A percentile compares a stretch with the other conserved stretches of the same genome.
Evolutionary conservation across 2,329 filamentous ascomycete genomes (phyloP).

Genomic region (Trichoderma sp.): DNA sequence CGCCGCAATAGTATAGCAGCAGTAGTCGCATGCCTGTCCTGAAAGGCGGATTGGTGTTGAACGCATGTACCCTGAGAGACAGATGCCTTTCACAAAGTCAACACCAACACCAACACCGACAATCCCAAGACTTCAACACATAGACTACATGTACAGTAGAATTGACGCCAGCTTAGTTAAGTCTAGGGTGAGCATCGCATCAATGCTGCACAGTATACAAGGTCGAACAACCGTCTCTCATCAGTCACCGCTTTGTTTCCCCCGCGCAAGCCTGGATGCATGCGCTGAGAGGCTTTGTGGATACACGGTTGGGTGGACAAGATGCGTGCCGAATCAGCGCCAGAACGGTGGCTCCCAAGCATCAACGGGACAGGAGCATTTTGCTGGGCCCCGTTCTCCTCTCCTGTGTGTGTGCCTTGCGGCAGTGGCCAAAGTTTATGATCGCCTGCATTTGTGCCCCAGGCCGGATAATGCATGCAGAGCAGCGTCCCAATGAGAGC

Average conservation of each 20-base stretch:
- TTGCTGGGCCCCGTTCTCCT: conserved; percentile 8
- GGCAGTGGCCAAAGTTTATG: conserved; percentile 22
- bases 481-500: conserved; percentile 11
- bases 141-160: neutral
- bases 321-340: conserved; percentile 16
- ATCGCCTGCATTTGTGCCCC: conserved; percentile 22
- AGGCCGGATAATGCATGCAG: conserved; percentile 20
- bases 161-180: neutral
- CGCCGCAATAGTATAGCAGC: neutral
- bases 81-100: neutral
- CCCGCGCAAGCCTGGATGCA: conserved; percentile 10
- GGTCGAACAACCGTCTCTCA: neutral
- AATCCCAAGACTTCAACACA: neutral
- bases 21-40: neutral
- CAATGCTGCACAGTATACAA: conserved; percentile 5
- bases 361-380: neutral
- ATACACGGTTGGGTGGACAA: conserved; percentile 4
- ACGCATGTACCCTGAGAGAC: neutral
- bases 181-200: conserved; percentile 7
- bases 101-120: neutral
- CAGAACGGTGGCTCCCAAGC: neutral
- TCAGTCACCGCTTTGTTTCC: conserved; percentile 13
- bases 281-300: conserved; percentile 18
- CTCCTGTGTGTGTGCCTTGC: conserved; percentile 23
- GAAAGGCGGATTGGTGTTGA: neutral